Percentiles rank a stretch among this genome's conserved stretches.
These are phyloP conservation scores for Solanum rostratum DNA, from an alignment of 257 asterid genomes.

Conservation along the genomic window DNA sequence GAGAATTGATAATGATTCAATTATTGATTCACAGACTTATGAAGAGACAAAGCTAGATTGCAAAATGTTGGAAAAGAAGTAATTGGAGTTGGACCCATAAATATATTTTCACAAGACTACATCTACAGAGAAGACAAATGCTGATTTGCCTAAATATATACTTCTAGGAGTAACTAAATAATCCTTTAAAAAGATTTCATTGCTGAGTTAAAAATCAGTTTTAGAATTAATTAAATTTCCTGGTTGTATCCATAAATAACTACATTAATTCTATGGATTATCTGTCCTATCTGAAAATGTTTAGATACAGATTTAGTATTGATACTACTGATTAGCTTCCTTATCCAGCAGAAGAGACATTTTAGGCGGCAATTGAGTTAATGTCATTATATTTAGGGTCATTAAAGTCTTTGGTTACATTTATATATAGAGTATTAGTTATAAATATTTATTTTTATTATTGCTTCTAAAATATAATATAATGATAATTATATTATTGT, in stretches of 20 bases:
- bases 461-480: no score
- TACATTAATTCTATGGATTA: constrained; percentile 9
- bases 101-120: constrained; percentile 1
- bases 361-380: no score
- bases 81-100: constrained; percentile 1
- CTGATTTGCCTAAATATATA: neutral
- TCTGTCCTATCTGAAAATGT: neutral
- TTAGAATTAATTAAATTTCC: no score
- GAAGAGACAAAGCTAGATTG: constrained; percentile 7
- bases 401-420: no score
- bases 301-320: neutral
- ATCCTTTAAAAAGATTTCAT: neutral
- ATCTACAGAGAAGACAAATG: constrained; percentile 4
- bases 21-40: constrained; percentile 11
- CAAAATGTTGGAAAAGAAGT: neutral
- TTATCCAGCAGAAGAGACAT: no score
- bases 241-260: neutral
- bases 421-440: no score
- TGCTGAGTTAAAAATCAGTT: neutral
- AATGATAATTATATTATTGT: no score
- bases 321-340: no score
- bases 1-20: constrained; percentile 9
- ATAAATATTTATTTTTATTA: no score
- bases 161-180: neutral
- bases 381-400: no score